Conservation (phyloP, 2,329 filamentous ascomycete genomes). For the Fragosphaeria purpurea region DNA sequence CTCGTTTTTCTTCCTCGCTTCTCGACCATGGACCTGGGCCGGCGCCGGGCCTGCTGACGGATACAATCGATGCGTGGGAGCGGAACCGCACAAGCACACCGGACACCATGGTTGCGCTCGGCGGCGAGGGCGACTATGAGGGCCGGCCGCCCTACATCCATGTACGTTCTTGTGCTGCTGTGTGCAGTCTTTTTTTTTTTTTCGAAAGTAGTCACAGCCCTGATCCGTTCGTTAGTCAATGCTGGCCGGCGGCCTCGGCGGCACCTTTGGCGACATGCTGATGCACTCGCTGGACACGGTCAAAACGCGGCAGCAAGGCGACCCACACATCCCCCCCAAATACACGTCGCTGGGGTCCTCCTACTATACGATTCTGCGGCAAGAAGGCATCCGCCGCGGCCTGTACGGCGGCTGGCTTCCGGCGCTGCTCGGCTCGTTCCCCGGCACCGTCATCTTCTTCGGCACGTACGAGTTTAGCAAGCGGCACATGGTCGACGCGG, state of each 20-base stretch:
- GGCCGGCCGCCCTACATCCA: constrained; percentile 53
- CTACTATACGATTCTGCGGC: constrained; percentile 84
- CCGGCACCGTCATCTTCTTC: constrained; percentile 90
- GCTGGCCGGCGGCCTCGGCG: constrained; percentile 88
- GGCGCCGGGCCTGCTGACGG: constrained; percentile 5
- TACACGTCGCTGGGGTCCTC: constrained; percentile 85
- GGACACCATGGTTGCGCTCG: constrained; percentile 15
- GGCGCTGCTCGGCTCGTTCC: constrained; percentile 83
- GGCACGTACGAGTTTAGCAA: constrained; percentile 96
- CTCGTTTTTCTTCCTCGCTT: neutral
- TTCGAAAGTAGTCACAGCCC: too few relatives aligned
- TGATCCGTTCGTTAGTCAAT: constrained; percentile 53
- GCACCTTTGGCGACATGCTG: constrained; percentile 87
- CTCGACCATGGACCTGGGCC: constrained; percentile 17
- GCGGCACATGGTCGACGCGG: constrained; percentile 72
- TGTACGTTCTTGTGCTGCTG: constrained; percentile 30
- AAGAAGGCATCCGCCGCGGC: constrained; percentile 78
- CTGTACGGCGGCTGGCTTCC: constrained; percentile 91
- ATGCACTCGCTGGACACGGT: constrained; percentile 99
- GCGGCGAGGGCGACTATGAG: constrained; percentile 34
- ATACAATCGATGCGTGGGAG: constrained; percentile 4
- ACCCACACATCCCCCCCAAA: constrained; percentile 83
- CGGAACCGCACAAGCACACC: constrained; percentile 6
- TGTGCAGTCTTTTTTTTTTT: too few relatives aligned
- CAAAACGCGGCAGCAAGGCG: constrained; percentile 95